Evolutionary conservation across 768 basidiomycete species (phyloP), one percentile per base, ranked within the genome.

Genomic region (Cystobasidium ongulense): DNA sequence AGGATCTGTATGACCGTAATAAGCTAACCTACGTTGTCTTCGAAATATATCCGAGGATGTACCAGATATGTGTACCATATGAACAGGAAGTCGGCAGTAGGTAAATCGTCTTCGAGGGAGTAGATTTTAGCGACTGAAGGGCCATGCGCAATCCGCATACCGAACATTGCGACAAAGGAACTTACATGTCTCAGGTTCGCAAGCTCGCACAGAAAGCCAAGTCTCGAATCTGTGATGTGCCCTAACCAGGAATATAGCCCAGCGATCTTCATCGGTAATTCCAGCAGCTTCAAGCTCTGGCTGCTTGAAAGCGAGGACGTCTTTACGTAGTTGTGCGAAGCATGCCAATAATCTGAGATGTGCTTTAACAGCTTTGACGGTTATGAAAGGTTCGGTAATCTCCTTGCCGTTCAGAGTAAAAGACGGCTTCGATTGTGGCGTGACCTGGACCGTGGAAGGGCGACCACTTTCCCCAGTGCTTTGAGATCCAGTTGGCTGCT

Each of bases 11-110:
- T 17, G 36, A 25, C 63, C 17, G 15, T 13, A 64, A 17, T 17
- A 39, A 64, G 15, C 21, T 29, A 5, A 10, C 39, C 53, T 25
- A 52, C 65, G 46, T 67, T 67, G 29, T 67, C 65, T 53, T 67
- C 65, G 43, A 46, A 53, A 25, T 46, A 67, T 15, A 46, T 7
- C 17, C 65, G 38, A 67, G 65, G 65, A 31, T 67, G 65, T 25
- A 67, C 65, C 7, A 67, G 65, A 50, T 67, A 67, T n/a, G 65
- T 50, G 31, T 67, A 67, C 39, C 38, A 67, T 33, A 67, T 67
- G 43, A 67, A 53, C 29, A 67, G 36, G 29, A 67, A 67, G 50
- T 67, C 65, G 27, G 65, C 46, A n/a, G 46, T 50, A 7, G 65
- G 65, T 18, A 52, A 31, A 23, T 67, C 65, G 31, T 67, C 65